Conservation (phyloP, 257 asterid species). For the Nicotiana tabacum region DNA sequence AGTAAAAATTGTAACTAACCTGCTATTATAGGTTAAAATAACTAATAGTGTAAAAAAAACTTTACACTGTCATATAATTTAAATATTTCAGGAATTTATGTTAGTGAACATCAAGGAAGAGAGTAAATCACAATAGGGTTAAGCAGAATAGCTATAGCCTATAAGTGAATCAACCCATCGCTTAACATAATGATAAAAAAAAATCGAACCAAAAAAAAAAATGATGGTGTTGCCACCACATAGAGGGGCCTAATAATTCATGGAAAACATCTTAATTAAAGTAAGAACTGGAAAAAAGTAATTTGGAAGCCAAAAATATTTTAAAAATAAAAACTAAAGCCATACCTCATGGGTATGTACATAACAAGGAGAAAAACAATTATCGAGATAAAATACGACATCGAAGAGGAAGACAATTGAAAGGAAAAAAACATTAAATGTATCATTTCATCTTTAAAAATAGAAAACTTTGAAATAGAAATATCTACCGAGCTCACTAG, state of each 20-base stretch:
- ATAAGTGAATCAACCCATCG: too few species aligned
- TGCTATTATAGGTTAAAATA: too few species aligned
- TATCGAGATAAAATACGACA: neutral
- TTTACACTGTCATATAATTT: too few species aligned
- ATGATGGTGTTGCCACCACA: constrained; percentile 40
- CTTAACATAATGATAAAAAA: constrained; percentile 30
- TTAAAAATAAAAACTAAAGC: neutral
- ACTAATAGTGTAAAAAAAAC: too few species aligned
- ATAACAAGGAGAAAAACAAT: neutral
- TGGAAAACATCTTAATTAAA: constrained; percentile 29
- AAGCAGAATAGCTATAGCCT: neutral
- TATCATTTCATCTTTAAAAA: neutral
- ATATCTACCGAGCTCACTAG: too few species aligned
- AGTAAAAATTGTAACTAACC: too few species aligned
- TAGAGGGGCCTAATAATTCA: constrained; percentile 27
- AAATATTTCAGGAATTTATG: neutral
- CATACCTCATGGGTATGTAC: neutral
- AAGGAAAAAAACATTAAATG: neutral
- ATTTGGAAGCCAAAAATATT: neutral
- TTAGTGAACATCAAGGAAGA: constrained; percentile 3
- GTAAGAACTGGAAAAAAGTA: constrained; percentile 21
- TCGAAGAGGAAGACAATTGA: neutral
- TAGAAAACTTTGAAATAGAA: neutral
- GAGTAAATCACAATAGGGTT: neutral
- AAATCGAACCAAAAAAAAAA: constrained; percentile 26